These are phyloP conservation scores for Triadica sebifera DNA, from an alignment of 345 rosid genomes.

Conservation along the genomic window DNA sequence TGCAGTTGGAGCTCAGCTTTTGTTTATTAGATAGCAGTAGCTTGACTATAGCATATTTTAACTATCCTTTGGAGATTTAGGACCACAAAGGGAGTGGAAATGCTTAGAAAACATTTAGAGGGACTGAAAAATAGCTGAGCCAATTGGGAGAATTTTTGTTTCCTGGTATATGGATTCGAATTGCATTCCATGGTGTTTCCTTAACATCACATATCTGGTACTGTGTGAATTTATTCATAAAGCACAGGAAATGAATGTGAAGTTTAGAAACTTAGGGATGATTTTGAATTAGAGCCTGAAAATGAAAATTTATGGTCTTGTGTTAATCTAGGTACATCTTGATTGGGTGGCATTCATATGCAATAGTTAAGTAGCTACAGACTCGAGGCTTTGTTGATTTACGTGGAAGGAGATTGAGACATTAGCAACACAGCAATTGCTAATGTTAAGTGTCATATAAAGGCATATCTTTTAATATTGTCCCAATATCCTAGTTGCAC, in stretches of 20 bases:
- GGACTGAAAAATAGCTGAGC: too few species aligned
- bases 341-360: background rate
- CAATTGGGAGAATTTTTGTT: too few species aligned
- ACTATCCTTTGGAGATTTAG: background rate
- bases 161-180: too few species aligned
- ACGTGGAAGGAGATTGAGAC: background rate
- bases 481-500: background rate
- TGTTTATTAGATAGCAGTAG: background rate
- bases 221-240: background rate
- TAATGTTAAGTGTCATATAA: too few species aligned
- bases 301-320: background rate
- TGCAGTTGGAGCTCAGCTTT: background rate
- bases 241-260: background rate
- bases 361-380: background rate
- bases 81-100: too few species aligned
- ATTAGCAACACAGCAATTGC: background rate
- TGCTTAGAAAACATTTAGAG: too few species aligned
- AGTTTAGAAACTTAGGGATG: background rate
- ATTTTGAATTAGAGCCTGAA: background rate
- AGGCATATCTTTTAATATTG: too few species aligned
- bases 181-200: background rate
- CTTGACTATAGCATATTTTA: background rate
- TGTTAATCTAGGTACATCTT: background rate
- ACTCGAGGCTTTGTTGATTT: background rate
- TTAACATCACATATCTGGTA: background rate